A percentile compares a stretch with the other conserved stretches of the same genome.
Conservation (phyloP, 2,329 filamentous ascomycete genomes). For the Aspergillus sp. region DNA sequence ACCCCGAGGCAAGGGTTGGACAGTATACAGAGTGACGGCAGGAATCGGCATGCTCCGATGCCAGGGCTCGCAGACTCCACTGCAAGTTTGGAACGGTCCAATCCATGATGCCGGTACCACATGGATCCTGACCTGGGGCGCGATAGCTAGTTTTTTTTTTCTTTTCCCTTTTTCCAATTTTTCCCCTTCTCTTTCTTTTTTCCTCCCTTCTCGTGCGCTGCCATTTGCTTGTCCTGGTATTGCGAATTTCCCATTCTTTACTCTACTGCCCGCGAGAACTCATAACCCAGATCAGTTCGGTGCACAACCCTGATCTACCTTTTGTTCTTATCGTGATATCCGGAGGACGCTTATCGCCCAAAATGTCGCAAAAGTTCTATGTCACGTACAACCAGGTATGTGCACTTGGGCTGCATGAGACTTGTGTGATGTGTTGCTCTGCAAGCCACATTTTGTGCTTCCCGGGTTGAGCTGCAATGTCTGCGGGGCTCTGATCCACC, state of each 20-base stretch:
- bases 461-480: no score
- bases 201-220: conserved; percentile 10
- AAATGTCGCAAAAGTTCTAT: conserved; percentile 82
- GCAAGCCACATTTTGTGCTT: background rate
- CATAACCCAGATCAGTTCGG: background rate
- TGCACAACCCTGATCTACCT: background rate
- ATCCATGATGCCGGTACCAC: conserved; percentile 9
- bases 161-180: conserved; percentile 4
- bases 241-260: background rate
- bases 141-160: conserved; percentile 1
- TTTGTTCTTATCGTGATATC: background rate
- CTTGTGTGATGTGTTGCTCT: background rate
- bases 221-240: background rate
- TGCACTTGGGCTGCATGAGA: background rate
- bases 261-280: background rate
- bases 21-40: background rate
- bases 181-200: background rate
- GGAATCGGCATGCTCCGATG: conserved; percentile 5
- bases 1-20: background rate
- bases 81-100: background rate
- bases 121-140: conserved; percentile 6
- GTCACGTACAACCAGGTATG: conserved; percentile 89
- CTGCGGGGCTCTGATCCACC: background rate
- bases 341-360: conserved; percentile 29
- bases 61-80: conserved; percentile 1